Conservation (phyloP, 352 stramenopile species). For the Pilasporangium apinafurcum region DNA sequence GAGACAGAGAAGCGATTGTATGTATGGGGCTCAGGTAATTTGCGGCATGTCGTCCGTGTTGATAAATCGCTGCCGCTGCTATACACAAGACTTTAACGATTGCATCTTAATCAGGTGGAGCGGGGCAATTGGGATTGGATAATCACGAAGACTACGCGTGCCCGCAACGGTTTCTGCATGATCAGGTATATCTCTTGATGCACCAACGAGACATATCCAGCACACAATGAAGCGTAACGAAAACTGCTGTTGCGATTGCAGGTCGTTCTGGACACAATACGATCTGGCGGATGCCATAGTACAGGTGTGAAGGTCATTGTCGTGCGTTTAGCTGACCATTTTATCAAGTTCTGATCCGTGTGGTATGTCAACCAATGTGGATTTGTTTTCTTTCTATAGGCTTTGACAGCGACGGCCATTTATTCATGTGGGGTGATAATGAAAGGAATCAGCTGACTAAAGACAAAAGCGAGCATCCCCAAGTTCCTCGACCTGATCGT, state of each 20-base stretch:
- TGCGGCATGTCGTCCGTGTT: background rate
- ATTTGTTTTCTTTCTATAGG: constrained; percentile 8
- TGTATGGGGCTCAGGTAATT: constrained; percentile 58
- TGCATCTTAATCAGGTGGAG: constrained; percentile 26
- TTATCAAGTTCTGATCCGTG: too few relatives aligned
- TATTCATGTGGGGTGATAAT: constrained; percentile 73
- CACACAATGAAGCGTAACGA: background rate
- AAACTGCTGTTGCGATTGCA: background rate
- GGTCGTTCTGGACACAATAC: constrained; percentile 24
- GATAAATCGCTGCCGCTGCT: background rate
- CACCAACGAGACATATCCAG: too few relatives aligned
- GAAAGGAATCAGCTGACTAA: constrained; percentile 42
- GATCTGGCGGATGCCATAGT: constrained; percentile 63
- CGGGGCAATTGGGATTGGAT: constrained; percentile 59
- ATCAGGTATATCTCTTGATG: constrained; percentile 4
- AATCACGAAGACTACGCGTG: constrained; percentile 44
- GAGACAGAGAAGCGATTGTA: too few relatives aligned
- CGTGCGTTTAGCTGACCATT: too few relatives aligned
- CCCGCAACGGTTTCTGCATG: constrained; percentile 30
- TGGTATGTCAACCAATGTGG: background rate
- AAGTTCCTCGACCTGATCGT: background rate
- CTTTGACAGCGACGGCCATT: constrained; percentile 9
- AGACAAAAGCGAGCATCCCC: background rate
- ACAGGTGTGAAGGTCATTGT: constrained; percentile 46
- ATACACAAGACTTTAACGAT: background rate